These are phyloP conservation scores for Phytophthora pistaciae DNA, from an alignment of 352 stramenopile species.

Conservation along the genomic window DNA sequence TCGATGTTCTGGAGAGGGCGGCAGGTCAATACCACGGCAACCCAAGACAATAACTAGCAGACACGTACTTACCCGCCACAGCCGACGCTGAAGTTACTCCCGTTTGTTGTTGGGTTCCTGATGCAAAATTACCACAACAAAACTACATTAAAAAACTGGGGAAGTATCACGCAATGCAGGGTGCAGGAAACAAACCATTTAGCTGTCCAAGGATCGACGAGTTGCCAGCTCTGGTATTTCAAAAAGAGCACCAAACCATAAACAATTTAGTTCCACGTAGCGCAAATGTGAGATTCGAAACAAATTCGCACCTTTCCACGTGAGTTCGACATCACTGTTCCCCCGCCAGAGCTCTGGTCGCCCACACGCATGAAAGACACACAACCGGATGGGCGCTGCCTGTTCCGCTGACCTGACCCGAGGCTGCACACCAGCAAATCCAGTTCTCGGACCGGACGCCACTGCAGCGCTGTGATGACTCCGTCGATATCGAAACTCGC, in stretches of 20 bases:
- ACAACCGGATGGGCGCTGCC: slow-evolving; percentile 10
- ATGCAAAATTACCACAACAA: not conserved
- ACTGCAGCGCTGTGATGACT: slow-evolving; percentile 42
- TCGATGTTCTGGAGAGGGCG: slow-evolving; percentile 12
- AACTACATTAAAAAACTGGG: not conserved
- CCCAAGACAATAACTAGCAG: not conserved
- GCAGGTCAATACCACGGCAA: not conserved
- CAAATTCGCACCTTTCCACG: slow-evolving; percentile 19
- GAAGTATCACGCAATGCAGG: not conserved
- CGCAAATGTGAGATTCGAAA: not conserved
- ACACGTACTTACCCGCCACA: slow-evolving; percentile 32
- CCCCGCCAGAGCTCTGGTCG: slow-evolving; percentile 6
- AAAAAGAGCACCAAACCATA: not conserved
- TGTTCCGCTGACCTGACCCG: slow-evolving; percentile 10
- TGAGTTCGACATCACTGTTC: slow-evolving; percentile 11
- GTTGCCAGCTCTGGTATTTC: slow-evolving; percentile 21
- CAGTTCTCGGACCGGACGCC: slow-evolving; percentile 36
- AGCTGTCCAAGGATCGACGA: slow-evolving; percentile 41
- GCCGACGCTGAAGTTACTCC: slow-evolving; percentile 40
- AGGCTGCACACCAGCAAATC: slow-evolving; percentile 39
- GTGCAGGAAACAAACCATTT: slow-evolving; percentile 34
- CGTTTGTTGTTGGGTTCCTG: slow-evolving; percentile 30
- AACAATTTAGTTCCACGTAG: not conserved
- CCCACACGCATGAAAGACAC: slow-evolving; percentile 26
- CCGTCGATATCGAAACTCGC: slow-evolving; percentile 14